Base-by-base conservation (phyloP, 2,329 filamentous ascomycete genomes). In the Mariannaea elegans region DNA sequence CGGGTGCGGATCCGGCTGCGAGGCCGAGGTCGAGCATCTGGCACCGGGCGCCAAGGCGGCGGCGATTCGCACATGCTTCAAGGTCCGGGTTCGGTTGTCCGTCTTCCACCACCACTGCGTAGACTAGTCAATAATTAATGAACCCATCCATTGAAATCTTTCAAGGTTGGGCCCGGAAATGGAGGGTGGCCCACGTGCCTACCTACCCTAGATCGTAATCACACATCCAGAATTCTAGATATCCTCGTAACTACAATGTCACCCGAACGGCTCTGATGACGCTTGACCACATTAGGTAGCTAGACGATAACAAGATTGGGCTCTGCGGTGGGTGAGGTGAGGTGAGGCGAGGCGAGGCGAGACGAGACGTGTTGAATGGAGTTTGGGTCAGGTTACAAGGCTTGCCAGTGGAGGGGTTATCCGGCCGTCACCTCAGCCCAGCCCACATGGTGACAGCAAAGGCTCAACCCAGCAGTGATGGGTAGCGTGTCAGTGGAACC, bases 1-100 rank as follows among this genome's bases (percentile, higher is more conserved):
- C 65, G 67, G 67, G 67, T 67, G 64, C 57, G 62, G 67, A 68
- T 68, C 67, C 59, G 51, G 56, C 53, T 36, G 44, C 49, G 36
- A 18, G 55, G 59, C 62, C 62, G 50, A 59, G 62, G 50, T 42
- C 59, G 49, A 47, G 56, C 57, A 31, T 24, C 29, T 36, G 38
- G 9, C 41, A 41, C 41, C 39, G 39, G 47, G 32, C 39, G 23
- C 41, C 31, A 57, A 49, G 38, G 50, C 23, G 39, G 31, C 23
- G 47, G 23, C 23, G 47, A 54, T 51, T 57, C 34, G 50, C 51
- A 61, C 54, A 56, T 42, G 50, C 53, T 59, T 49, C 12, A 10
- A 24, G 34, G 14, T 31, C 32, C n/a, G 38, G 21, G 41, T 46
- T 45, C 34, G 16, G 47, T 32, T 36, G 42, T 53, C 34, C 50